Evolutionary conservation across 2,329 filamentous ascomycete genomes (phyloP).

Genomic region (Cercospora citrullina): DNA sequence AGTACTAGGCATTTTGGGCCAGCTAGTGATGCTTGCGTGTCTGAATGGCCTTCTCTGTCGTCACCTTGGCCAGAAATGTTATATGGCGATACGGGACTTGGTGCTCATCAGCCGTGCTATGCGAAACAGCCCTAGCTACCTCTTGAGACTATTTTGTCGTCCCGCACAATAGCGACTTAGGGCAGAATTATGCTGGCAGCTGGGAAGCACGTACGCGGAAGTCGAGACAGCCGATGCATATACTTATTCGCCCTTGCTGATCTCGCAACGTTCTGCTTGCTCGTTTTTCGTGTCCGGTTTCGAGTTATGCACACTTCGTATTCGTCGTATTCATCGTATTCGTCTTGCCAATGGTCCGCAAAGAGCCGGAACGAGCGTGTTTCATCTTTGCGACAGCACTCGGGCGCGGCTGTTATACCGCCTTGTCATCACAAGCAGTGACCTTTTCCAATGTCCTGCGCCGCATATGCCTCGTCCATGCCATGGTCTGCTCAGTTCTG

Average conservation of each 20-base stretch:
- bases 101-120: neutral
- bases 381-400: neutral
- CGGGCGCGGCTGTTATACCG: neutral
- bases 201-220: neutral
- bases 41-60: neutral
- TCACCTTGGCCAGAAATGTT: neutral
- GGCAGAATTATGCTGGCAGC: neutral
- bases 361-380: neutral
- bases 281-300: neutral
- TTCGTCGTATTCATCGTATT: neutral
- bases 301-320: neutral
- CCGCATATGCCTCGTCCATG: neutral
- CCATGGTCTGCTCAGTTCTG: slow-evolving; percentile 62
- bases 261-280: neutral
- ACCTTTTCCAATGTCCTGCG: neutral
- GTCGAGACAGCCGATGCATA: neutral
- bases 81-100: neutral
- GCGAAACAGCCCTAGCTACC: neutral
- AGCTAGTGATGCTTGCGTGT: neutral
- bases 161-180: neutral
- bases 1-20: neutral
- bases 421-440: neutral
- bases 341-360: neutral
- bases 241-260: neutral
- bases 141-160: neutral